These are phyloP conservation scores for Malassezia caprae DNA, from an alignment of 1,284 basidiomycete species.

Conservation along the genomic window DNA sequence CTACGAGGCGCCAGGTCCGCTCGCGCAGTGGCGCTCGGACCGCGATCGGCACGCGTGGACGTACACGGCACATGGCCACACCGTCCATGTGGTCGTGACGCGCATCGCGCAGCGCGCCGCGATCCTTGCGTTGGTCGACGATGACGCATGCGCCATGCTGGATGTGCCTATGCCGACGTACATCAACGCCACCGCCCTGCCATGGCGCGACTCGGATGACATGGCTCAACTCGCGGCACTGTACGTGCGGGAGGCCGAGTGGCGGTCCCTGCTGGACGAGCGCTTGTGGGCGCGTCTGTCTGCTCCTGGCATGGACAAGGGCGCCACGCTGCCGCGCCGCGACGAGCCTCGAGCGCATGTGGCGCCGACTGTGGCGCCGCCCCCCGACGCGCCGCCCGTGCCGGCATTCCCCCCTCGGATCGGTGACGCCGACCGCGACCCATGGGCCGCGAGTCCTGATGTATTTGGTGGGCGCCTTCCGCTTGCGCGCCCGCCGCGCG, in stretches of 20 bases:
- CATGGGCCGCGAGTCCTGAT: slow-evolving; percentile 6
- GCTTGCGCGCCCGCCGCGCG: neutral
- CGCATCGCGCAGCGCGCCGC: neutral
- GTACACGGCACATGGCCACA: neutral
- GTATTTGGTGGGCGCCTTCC: neutral
- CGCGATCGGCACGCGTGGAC: neutral
- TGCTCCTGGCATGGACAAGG: neutral
- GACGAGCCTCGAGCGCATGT: neutral
- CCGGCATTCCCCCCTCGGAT: neutral
- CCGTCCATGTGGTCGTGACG: slow-evolving; percentile 1
- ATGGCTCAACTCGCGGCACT: neutral
- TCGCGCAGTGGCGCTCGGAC: neutral
- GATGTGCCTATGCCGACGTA: neutral
- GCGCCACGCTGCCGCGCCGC: no score
- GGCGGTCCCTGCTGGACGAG: neutral
- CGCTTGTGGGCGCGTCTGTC: neutral
- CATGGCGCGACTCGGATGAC: neutral
- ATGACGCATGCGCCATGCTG: neutral
- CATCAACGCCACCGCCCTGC: neutral
- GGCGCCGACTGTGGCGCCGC: neutral
- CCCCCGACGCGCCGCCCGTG: neutral
- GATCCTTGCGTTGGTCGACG: neutral
- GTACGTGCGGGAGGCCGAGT: neutral
- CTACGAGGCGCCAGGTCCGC: neutral
- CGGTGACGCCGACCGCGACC: slow-evolving; percentile 15